Evolutionary conservation across 345 rosid species (phyloP).

Genomic region (Noccaea bulbosa): DNA sequence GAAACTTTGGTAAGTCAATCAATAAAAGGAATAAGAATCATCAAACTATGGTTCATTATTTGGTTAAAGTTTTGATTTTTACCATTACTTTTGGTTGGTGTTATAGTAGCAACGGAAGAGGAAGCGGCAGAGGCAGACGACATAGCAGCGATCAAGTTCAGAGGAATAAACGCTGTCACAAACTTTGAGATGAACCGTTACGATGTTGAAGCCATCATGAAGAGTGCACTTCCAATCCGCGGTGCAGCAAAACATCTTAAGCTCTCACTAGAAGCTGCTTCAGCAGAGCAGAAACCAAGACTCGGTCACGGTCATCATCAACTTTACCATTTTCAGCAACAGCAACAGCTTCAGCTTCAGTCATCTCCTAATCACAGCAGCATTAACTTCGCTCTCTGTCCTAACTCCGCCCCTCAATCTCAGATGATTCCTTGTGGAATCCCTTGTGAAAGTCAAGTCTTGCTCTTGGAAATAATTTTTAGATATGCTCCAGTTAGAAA

Average conservation of each 20-base stretch:
- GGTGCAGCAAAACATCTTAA: conserved; percentile 85
- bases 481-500: too few species aligned
- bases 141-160: conserved; percentile 83
- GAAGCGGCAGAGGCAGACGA: conserved; percentile 99
- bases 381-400: conserved; percentile 63
- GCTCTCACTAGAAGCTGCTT: conserved; percentile 59
- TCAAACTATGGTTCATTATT: neutral
- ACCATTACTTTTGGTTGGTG: neutral
- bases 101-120: conserved; percentile 82
- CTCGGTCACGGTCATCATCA: conserved; percentile 36
- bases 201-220: conserved; percentile 81
- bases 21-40: neutral
- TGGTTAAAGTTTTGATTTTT: neutral
- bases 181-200: conserved; percentile 96
- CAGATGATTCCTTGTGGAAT: conserved; percentile 63
- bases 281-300: conserved; percentile 65
- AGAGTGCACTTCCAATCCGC: conserved; percentile 82
- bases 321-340: conserved; percentile 43
- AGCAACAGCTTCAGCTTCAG: conserved; percentile 49
- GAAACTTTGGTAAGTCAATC: conserved; percentile 74
- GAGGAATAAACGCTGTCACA: conserved; percentile 90
- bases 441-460: conserved; percentile 38
- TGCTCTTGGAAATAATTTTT: too few species aligned
- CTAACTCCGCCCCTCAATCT: conserved; percentile 45
- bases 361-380: conserved; percentile 54